These are phyloP conservation scores for Tulasnella sp. DNA, from an alignment of 768 basidiomycete species.

Conservation along the genomic window DNA sequence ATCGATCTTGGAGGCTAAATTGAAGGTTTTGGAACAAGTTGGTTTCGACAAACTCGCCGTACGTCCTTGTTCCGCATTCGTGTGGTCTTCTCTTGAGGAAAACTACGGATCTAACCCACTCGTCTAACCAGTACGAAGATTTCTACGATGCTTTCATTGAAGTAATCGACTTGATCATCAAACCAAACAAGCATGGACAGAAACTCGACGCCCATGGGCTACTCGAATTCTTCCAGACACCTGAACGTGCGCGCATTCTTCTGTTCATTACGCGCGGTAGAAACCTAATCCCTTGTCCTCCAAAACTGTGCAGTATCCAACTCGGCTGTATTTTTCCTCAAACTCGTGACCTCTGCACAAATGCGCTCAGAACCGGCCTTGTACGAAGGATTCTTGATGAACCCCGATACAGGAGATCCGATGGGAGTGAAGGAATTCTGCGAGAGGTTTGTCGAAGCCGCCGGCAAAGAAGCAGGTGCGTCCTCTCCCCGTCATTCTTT, in stretches of 20 bases:
- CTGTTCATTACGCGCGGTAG: not conserved
- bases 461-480: conserved; percentile 76
- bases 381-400: conserved; percentile 73
- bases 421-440: conserved; percentile 71
- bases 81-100: no score
- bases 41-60: conserved; percentile 70
- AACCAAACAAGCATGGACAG: conserved; percentile 46
- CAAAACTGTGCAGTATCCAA: conserved; percentile 56
- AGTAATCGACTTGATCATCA: conserved; percentile 54
- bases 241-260: conserved; percentile 50
- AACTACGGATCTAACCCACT: not conserved
- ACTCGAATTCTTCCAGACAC: conserved; percentile 58
- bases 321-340: conserved; percentile 76
- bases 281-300: not conserved
- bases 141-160: conserved; percentile 67
- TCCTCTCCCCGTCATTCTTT: not conserved
- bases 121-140: conserved; percentile 49
- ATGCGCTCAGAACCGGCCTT: conserved; percentile 65
- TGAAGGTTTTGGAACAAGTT: conserved; percentile 55
- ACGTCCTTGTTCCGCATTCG: conserved; percentile 43
- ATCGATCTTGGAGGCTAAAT: conserved; percentile 56
- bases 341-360: conserved; percentile 81
- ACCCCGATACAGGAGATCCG: conserved; percentile 67
- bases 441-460: conserved; percentile 72
- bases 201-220: conserved; percentile 48